A percentile compares a stretch with the other conserved stretches of the same genome.
These are phyloP conservation scores for Grigorovia transvaalensis DNA, from an alignment of 805 yeast species.

Conservation along the genomic window DNA sequence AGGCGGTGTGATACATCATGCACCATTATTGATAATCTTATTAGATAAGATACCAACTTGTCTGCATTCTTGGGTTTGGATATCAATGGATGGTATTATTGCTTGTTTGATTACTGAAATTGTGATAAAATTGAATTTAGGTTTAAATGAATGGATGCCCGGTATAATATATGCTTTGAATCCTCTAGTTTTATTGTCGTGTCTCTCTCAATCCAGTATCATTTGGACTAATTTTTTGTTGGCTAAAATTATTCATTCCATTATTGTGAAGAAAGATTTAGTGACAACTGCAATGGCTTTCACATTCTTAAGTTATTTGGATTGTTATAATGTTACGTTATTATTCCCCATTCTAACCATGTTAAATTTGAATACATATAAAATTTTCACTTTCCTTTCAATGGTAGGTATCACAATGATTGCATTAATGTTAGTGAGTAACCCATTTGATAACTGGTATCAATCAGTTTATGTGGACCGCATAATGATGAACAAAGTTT, in stretches of 20 bases:
- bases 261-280: constrained; percentile 32
- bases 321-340: constrained; percentile 52
- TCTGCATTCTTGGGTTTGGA: constrained; percentile 34
- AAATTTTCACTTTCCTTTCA: not conserved
- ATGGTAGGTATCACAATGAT: not conserved
- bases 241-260: constrained; percentile 36
- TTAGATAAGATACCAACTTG: not conserved
- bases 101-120: constrained; percentile 39
- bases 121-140: constrained; percentile 12
- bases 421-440: not conserved
- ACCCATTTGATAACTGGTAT: not conserved
- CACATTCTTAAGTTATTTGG: constrained; percentile 51
- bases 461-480: constrained; percentile 35
- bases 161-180: constrained; percentile 65
- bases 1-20: constrained; percentile 82
- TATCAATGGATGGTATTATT: constrained; percentile 48
- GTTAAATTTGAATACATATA: not conserved
- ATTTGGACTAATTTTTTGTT: constrained; percentile 51
- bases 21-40: constrained; percentile 48
- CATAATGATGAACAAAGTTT: constrained; percentile 53
- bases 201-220: constrained; percentile 58
- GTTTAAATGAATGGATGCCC: constrained; percentile 29
- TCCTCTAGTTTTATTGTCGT: constrained; percentile 65
- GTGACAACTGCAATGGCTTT: constrained; percentile 10
- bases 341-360: constrained; percentile 36